Evolutionary conservation across 139 green algal species (phyloP).

Genomic region (Chlorella sp.): DNA sequence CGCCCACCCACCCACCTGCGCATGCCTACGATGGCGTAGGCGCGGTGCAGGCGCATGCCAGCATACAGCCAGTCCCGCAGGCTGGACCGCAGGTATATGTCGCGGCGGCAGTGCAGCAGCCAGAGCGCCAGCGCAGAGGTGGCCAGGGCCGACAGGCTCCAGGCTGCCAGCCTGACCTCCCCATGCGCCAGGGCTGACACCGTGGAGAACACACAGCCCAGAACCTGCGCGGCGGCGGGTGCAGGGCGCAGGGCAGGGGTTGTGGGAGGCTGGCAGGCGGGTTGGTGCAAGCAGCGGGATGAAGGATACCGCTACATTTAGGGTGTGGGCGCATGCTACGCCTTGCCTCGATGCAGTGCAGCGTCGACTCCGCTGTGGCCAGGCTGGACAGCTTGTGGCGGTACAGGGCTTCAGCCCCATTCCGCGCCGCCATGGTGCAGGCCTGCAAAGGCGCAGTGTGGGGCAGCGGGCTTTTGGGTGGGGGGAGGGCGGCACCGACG

Average conservation of each 20-base stretch:
- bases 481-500: too few relatives aligned
- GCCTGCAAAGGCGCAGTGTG: too few relatives aligned
- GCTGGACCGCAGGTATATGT: neutral
- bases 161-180: neutral
- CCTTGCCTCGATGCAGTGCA: constrained; percentile 2
- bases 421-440: too few relatives aligned
- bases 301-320: neutral
- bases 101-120: neutral
- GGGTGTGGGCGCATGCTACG: neutral
- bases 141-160: neutral
- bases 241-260: neutral
- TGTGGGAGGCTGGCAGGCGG: neutral
- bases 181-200: neutral
- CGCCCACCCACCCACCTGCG: neutral
- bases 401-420: too few relatives aligned
- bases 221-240: neutral
- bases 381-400: neutral
- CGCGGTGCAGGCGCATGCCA: constrained; percentile 7
- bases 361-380: neutral
- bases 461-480: too few relatives aligned
- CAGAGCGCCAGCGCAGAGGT: neutral
- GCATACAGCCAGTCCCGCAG: constrained; percentile 1
- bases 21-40: constrained; percentile 18
- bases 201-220: constrained; percentile 14
- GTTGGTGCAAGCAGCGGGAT: neutral